Conservation (phyloP, 108 stramenopile genomes). For the Fragilariopsis cylindrus region DNA sequence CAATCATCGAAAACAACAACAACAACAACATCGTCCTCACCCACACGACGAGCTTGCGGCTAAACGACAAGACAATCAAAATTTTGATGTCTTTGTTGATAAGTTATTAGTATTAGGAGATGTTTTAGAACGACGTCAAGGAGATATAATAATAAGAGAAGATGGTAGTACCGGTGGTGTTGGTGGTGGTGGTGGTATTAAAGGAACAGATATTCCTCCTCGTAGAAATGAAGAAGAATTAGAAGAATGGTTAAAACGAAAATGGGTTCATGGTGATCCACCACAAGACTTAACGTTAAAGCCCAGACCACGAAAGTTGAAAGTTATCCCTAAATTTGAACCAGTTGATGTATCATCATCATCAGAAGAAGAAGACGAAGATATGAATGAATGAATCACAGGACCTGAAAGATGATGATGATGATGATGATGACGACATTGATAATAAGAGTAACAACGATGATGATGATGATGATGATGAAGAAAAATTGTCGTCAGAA, state of each 20-base stretch:
- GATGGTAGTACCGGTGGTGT: not conserved
- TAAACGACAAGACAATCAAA: conserved; percentile 40
- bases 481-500: too few species aligned
- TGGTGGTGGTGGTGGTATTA: not conserved
- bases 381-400: not conserved
- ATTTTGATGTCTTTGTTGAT: conserved; percentile 68
- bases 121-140: conserved; percentile 46
- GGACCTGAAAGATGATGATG: not conserved
- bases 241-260: conserved; percentile 28
- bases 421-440: not conserved
- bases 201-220: not conserved
- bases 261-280: conserved; percentile 13
- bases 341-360: conserved; percentile 30
- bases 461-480: too few species aligned
- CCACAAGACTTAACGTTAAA: conserved; percentile 21
- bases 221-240: conserved; percentile 13
- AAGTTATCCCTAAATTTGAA: conserved; percentile 23
- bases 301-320: not conserved
- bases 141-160: not conserved
- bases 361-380: conserved; percentile 11
- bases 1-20: not conserved
- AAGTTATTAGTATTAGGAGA: conserved; percentile 63
- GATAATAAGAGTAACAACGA: too few species aligned
- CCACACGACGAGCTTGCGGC: conserved; percentile 5
- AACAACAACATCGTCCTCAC: conserved; percentile 36